phyloP scores from a whole-genome alignment of 2,329 filamentous ascomycete genomes.

The Rasamsonia emersonii region DNA sequence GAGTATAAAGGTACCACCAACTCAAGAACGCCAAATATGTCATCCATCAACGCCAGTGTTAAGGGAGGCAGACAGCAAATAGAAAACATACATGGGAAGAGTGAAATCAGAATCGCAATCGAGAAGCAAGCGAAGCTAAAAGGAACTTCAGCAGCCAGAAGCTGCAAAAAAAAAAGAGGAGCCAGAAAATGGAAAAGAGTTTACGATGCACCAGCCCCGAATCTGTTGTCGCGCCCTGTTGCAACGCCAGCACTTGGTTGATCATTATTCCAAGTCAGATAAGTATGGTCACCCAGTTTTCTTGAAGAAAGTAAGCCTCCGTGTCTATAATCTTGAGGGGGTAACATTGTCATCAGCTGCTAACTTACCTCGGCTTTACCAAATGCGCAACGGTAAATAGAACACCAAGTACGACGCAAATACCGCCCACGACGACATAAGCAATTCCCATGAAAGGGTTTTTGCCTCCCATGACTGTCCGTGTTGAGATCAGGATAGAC shows the following conservation, averaged over 20 bases:
- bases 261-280: slow-evolving; percentile 88
- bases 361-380: slow-evolving; percentile 70
- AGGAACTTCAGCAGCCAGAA: slow-evolving; percentile 1
- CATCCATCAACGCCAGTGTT: too few species aligned
- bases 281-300: slow-evolving; percentile 96
- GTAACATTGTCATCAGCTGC: not conserved
- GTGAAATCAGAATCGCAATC: slow-evolving; percentile 1
- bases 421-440: slow-evolving; percentile 85
- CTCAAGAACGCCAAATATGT: too few species aligned
- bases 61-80: too few species aligned
- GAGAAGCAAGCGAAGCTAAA: not conserved
- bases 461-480: slow-evolving; percentile 86
- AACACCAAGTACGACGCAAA: slow-evolving; percentile 81
- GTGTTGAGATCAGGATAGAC: slow-evolving; percentile 78
- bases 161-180: slow-evolving; percentile 1
- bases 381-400: slow-evolving; percentile 87
- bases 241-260: slow-evolving; percentile 48
- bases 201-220: slow-evolving; percentile 15
- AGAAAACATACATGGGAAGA: slow-evolving; percentile 1
- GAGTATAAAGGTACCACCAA: too few species aligned
- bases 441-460: slow-evolving; percentile 96
- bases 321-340: not conserved
- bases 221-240: slow-evolving; percentile 48
- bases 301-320: slow-evolving; percentile 37
- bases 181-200: slow-evolving; percentile 5